Evolutionary conservation across 257 asterid genomes (phyloP), one percentile per base, ranked within the genome.

Genomic region (Ilex aquifolium): DNA sequence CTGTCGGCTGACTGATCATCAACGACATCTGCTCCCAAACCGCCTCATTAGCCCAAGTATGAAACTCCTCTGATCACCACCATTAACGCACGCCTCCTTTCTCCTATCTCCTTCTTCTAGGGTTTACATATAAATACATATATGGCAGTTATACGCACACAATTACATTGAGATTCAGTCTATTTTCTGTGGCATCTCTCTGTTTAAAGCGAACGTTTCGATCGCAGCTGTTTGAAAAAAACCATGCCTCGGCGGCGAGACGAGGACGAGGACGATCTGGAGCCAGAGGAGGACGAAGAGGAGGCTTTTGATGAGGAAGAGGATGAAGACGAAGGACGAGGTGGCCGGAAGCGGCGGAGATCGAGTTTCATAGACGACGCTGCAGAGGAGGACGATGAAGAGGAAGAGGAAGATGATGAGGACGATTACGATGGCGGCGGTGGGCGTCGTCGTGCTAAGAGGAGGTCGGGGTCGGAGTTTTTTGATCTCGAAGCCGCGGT

Each of bases 331-430:
- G 81, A 95, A 17, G 86, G 94, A 4, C 85, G 85, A 75, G 21
- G 84, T 40, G 86, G 81, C 31, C 71, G 88, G 39, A 93, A 93
- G 82, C 68, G 97, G 62, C 55, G 79, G 16, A 74, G 85, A 76
- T 83, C 95, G n/a, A 72, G 80, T 44, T 90, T 83, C 53, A 72
- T 89, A 30, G 95, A 92, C 55, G 95, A 86, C 64, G 73, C 62
- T 39, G 97, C 93, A 8, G 95, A 88, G 56, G 97, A 88, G 52
- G 97, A 85, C 5, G 93, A 88, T 0, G 98, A 86, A 36, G 90
- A 83, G 48, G 97, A 90, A 5, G 89, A 83, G 2, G 80, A 74
- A 1, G 82, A 73, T 0, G 78, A 76, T 0, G 95, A 90, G 21
- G 97, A 87, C 7, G 95, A 85, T 7, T 90, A 82, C 10, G 84